A percentile compares a stretch with the other conserved stretches of the same genome.
These are phyloP conservation scores for thale cress (Arabidopsis thaliana) DNA, from an alignment of 345 rosid genomes.

Conservation along the genomic window TAIR10.1 NC_003076.8:6275501-6276000, in stretches of 20 bases:
- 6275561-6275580: too few relatives aligned
- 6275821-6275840: conserved; percentile 21
- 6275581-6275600: too few relatives aligned
- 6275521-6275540: too few relatives aligned
- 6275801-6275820: conserved; percentile 33
- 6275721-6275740: neutral
- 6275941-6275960: too few relatives aligned
- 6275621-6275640: too few relatives aligned
- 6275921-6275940: neutral
- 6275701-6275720: neutral
- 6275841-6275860: conserved; percentile 16
- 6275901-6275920: conserved; percentile 19
- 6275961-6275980: too few relatives aligned
- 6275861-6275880: conserved; percentile 7
- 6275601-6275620: too few relatives aligned
- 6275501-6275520: too few relatives aligned
- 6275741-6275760: conserved; percentile 8
- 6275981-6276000: neutral
- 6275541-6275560: too few relatives aligned
- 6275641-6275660: too few relatives aligned
- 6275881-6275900: conserved; percentile 4
- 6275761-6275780: neutral
- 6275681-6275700: too few relatives aligned
- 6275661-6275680: too few relatives aligned
- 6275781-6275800: conserved; percentile 6